Base-by-base conservation (phyloP, 1,284 basidiomycete genomes). In the Rhizoctonia solani region DNA sequence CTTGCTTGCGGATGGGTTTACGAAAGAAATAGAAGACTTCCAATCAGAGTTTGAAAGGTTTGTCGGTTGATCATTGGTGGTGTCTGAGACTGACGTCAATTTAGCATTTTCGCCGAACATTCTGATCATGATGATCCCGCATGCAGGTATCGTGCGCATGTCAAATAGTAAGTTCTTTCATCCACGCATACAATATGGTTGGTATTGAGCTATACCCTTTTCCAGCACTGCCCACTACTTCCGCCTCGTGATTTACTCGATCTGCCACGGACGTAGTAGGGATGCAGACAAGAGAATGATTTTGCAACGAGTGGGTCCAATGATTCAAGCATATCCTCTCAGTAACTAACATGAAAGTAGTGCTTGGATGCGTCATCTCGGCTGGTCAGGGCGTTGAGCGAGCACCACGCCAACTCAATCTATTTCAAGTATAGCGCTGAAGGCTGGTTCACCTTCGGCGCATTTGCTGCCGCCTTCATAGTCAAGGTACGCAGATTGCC, bases 361-460 rank as follows among this genome's bases (percentile, higher is more conserved):
- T 65, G 61, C 16, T 25, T 65, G 14, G 61, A 65, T 39, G 49
- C 61, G n/a, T 47, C 61, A 16, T 53, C 61, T 5, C 32, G 37
- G 41, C n/a, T 65, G 23, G 61, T 65, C 37, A 52, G 54, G 37
- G 49, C 61, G n/a, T 39, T 65, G 9, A 53, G 47, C 14, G 61
- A 65, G n/a, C 61, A 65, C 21, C 61, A 65, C 37, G 61, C 61
- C 14, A 34, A 65, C 34, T 65, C 61, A 16, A 13, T 1, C 23
- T 65, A 42, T 27, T 65, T 65, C 49, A 65, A 65, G 39, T 65
- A 41, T 30, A 65, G 61, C 49, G 61, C 61, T 2, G 61, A 65
- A 21, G 61, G 61, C 1, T 65, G 61, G 61, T 65, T 65, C 25
- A 65, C 61, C n/a, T 65, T 65, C 54, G 61, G 61, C 19, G 61